These are phyloP conservation scores for Pleurotus tuoliensis DNA, from an alignment of 768 basidiomycete genomes.

Conservation along the genomic window DNA sequence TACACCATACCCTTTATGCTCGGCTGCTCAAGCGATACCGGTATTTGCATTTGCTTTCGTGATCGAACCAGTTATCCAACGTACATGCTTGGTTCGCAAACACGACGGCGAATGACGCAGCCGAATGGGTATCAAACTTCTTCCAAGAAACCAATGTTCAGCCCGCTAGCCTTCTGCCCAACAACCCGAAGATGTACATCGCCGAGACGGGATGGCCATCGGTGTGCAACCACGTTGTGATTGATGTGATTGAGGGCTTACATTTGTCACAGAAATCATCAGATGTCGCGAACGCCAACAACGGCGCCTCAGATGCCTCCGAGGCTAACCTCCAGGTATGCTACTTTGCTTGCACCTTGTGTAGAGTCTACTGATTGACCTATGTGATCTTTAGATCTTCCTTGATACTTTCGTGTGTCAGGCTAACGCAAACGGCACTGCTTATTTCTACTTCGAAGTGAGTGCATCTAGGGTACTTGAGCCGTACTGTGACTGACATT, in stretches of 20 bases:
- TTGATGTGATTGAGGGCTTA: background rate
- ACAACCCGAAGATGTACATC: constrained; percentile 81
- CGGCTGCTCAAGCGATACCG: background rate
- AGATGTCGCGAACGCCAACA: constrained; percentile 49
- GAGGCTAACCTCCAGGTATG: constrained; percentile 54
- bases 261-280: constrained; percentile 47
- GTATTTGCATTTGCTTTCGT: too few relatives aligned
- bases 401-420: constrained; percentile 84
- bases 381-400: constrained; percentile 50
- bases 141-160: constrained; percentile 66
- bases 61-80: constrained; percentile 64
- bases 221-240: constrained; percentile 30
- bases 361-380: background rate
- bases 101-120: constrained; percentile 58
- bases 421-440: constrained; percentile 75
- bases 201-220: constrained; percentile 87
- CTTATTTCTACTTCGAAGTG: constrained; percentile 88
- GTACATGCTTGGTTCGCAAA: constrained; percentile 96
- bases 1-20: constrained; percentile 1
- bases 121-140: constrained; percentile 79
- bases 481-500: background rate
- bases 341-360: background rate
- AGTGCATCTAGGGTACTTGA: constrained; percentile 11
- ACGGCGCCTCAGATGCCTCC: constrained; percentile 68
- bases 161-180: constrained; percentile 52